Base-by-base conservation (phyloP, 148 eudicot genomes). In the Fallopia convolvulus region DNA sequence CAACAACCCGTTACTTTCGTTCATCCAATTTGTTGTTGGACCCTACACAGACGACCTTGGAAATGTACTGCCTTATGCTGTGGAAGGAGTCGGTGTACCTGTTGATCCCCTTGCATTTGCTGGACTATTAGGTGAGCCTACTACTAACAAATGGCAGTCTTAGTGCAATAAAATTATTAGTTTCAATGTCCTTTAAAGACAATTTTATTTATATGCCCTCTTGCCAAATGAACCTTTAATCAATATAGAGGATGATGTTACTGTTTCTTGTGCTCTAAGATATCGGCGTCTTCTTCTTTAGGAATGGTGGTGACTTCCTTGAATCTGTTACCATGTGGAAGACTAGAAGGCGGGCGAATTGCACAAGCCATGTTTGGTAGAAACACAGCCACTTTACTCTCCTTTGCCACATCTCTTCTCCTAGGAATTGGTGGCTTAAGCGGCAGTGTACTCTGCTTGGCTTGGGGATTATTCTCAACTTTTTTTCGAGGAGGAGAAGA, bases 41-140 rank as follows among this genome's bases (percentile, higher is more conserved):
- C 99, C 97, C 8, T 95, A 92, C 72, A 76, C 97, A 0, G 99
- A 95, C 78, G 97, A 92, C 74, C 94, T 95, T 7, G 97, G 97
- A 50, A 92, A 95, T 70, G 97, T 95, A 39, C 80, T 95, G 77
- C 99, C 99, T 11, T 83, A 92, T 81, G 97, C 97, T 5, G 97
- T 93, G 70, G 98, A 93, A 86, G 98, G 97, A 50, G 92, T 92
- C 21, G 98, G 98, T 75, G 98, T 93, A 17, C 98, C 98, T 15
- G 93, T 91, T 58, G 94, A 93, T 70, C 98, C 98, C 71, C 98
- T 93, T 70, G 98, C 98, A 42, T 93, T 93, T 87, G 98, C 98
- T n/a, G 98, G 98, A 58, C 92, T 92, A 40, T 82, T 93, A 84
- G 98, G 33, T 61, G 68, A n/a, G 33, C 68, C 68, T 30, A 6